Percentiles rank a stretch among this genome's conserved stretches.
phyloP scores from a whole-genome alignment of 768 basidiomycete genomes.

The Kondoa malvinella region DNA sequence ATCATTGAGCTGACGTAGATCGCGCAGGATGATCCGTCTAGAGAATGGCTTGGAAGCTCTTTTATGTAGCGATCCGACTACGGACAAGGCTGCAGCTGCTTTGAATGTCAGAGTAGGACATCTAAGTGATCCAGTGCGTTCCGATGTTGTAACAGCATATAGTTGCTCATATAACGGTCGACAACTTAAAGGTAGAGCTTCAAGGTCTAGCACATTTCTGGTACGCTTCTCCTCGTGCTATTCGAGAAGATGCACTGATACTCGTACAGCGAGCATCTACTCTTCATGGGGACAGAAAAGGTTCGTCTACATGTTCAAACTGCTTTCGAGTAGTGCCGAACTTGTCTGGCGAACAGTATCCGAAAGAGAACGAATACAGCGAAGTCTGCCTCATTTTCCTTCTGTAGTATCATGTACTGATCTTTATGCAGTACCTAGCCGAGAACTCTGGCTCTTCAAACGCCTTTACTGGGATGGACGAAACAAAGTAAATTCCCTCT shows the following conservation, averaged over 20 bases:
- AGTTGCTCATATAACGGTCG: too few species aligned
- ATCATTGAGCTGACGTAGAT: constrained; percentile 60
- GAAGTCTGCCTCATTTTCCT: constrained; percentile 39
- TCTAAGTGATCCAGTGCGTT: constrained; percentile 61
- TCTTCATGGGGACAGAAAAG: constrained; percentile 57
- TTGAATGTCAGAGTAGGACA: constrained; percentile 91
- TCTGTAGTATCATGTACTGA: background rate
- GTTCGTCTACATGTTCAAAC: constrained; percentile 37
- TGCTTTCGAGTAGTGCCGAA: constrained; percentile 3
- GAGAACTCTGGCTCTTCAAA: constrained; percentile 57
- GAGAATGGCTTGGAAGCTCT: constrained; percentile 76
- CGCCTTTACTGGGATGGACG: constrained; percentile 77
- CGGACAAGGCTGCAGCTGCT: constrained; percentile 89
- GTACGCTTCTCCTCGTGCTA: background rate
- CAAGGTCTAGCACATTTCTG: constrained; percentile 88
- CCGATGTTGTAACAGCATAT: too few species aligned
- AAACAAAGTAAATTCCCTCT: constrained; percentile 59
- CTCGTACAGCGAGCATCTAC: constrained; percentile 49
- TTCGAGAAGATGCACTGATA: background rate
- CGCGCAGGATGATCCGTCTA: constrained; percentile 58
- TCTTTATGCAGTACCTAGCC: constrained; percentile 31
- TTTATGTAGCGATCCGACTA: constrained; percentile 61
- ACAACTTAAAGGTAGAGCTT: constrained; percentile 66
- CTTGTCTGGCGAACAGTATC: constrained; percentile 22
- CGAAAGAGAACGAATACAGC: constrained; percentile 74